Base-by-base conservation (phyloP, 495 filamentous ascomycete species). In the Aspergillus carlsbadensis region DNA sequence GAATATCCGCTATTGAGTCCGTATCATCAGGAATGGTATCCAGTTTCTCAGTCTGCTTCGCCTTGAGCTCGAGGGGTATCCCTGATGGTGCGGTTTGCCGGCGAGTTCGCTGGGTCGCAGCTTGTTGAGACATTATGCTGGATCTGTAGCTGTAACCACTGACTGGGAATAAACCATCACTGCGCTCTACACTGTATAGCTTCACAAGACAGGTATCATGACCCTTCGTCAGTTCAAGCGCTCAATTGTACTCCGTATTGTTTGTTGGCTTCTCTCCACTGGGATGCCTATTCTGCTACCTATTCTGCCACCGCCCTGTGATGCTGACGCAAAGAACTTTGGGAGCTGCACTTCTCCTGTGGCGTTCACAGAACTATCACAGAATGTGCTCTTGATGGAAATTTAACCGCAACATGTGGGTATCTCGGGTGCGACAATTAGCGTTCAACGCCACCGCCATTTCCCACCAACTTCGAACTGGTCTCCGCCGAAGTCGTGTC, bases 41-140 rank as follows among this genome's bases (percentile, higher is more conserved):
- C 26, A 65, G 54, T 26, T 64, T 48, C 37, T 61, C 48, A 7
- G 58, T 63, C 58, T 71, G 64, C 36, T 62, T 64, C 47, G 54
- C 52, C 47, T 64, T 64, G 37, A 66, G 63, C 41, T 71, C 67
- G 51, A 67, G 64, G 51, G 69, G 65, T 48, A 64, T 65, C 35
- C 72, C 69, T 39, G 74, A 74, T 35, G 76, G 70, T 18, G 71
- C 74, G 46, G 74, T 77, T 60, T 74, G 74, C 52, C 74, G 70
- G 44, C 73, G 73, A 51, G 67, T 65, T 58, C 74, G 72, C 58
- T 69, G 70, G 56, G 59, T 61, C 50, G 58, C 58, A 59, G 58
- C 53, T 58, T 60, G 61, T 51, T 58, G 64, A 44, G 59, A 63
- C 69, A 71, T 71, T 54, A 44, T 8, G 17, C 35, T 42, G 24